Evolutionary conservation across 1,139 yeast species (phyloP).

Genomic region (Nakaseomyces uthaithaninus): DNA sequence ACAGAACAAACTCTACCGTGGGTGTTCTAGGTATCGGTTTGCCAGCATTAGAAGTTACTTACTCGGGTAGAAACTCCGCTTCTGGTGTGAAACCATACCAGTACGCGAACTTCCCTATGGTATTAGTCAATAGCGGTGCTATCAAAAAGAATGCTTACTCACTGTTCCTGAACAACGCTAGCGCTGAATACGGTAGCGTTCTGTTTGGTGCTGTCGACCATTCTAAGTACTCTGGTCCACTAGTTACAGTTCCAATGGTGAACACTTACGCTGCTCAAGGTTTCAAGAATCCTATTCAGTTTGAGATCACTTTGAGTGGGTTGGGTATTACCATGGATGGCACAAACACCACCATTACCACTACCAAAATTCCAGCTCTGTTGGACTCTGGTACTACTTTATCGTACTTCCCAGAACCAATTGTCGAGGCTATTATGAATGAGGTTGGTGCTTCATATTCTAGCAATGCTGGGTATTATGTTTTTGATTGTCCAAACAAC

Average conservation of each 20-base stretch:
- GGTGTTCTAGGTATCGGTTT: constrained; percentile 61
- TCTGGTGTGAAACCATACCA: constrained; percentile 19
- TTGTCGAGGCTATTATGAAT: constrained; percentile 35
- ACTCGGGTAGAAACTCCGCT: constrained; percentile 23
- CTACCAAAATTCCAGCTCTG: constrained; percentile 36
- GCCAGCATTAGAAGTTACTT: constrained; percentile 43
- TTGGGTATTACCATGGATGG: constrained; percentile 32
- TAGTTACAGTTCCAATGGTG: constrained; percentile 39
- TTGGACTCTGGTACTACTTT: constrained; percentile 64
- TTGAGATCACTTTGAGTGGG: constrained; percentile 39
- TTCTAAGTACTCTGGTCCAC: constrained; percentile 41
- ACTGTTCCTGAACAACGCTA: constrained; percentile 38
- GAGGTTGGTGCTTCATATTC: constrained; percentile 35
- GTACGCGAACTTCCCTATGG: constrained; percentile 39
- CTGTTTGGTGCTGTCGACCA: constrained; percentile 53
- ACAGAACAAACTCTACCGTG: constrained; percentile 42
- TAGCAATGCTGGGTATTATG: constrained; percentile 31
- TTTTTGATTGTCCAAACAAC: constrained; percentile 28
- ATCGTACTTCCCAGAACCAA: constrained; percentile 41
- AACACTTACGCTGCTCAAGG: constrained; percentile 31
- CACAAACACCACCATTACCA: constrained; percentile 19
- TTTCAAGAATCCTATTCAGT: constrained; percentile 32
- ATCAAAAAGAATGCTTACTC: constrained; percentile 48
- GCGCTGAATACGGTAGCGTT: constrained; percentile 37
- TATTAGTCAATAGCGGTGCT: constrained; percentile 43